Evolutionary conservation across 768 basidiomycete genomes (phyloP), one percentile per base, ranked within the genome.

Genomic region (Fibroporia radiculosa): DNA sequence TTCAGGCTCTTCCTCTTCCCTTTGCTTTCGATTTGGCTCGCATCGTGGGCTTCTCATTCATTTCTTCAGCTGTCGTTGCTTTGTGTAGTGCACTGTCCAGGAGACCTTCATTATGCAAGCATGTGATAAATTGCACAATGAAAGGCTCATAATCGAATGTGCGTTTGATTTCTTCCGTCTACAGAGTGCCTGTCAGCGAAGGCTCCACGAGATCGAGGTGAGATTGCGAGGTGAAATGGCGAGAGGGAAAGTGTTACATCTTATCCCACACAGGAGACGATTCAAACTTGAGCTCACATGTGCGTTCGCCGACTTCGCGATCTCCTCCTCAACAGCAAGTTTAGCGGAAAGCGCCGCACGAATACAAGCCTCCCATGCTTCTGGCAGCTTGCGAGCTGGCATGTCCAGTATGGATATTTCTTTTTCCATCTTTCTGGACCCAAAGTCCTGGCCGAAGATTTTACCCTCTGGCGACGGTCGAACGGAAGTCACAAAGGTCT

Each of bases 101-200:
- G 16, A 75, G 47, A 0, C 74, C 77, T 48, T 76, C 74, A 1
- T 60, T 46, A 31, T 77, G 68, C 50, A 78, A 47, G 2, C 59
- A 55, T 12, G 51, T 60, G 6, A 76, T 49, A 48, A 73, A 79
- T 27, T 62, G 66, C n/a, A 59, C 61, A 24, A 80, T 61, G 59
- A 82, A 80, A 0, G 77, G 77, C 53, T 79, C 77, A 50, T 80
- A 82, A 59, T 82, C 78, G 50, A 72, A 75, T 8, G 78, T 80
- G 12, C 80, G 63, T 41, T 74, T 77, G 34, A 75, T 54, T 49
- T 78, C 69, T 19, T 82, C 79, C 8, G 69, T 70, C 79, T 80
- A 53, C 37, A 44, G 31, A 23, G 6, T n/a, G n/a, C n/a, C n/a
- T n/a, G n/a, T n/a, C n/a, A n/a, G n/a, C n/a, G n/a, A 26, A 18